These are phyloP conservation scores for Aspergillus calidoustus DNA, from an alignment of 2,329 filamentous ascomycete species.

Conservation along the genomic window DNA sequence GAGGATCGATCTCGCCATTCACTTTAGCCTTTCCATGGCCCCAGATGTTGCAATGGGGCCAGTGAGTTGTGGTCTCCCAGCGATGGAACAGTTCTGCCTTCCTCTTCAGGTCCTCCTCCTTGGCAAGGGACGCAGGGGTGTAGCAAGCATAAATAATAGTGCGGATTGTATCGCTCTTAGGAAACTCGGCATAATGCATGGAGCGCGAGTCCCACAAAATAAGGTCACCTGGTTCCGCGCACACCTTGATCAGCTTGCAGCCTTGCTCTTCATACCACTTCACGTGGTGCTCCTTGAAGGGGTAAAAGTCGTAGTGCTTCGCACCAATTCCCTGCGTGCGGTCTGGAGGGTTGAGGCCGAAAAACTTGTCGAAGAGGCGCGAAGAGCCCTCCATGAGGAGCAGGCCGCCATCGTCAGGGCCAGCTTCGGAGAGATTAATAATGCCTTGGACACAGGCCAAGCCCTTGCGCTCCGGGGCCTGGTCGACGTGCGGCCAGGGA, in stretches of 20 bases:
- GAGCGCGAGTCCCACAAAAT: constrained; percentile 28
- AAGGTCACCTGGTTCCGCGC: constrained; percentile 25
- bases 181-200: constrained; percentile 23
- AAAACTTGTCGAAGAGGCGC: constrained; percentile 22
- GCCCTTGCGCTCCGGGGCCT: constrained; percentile 17
- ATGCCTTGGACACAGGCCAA: constrained; percentile 24
- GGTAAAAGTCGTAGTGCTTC: constrained; percentile 23
- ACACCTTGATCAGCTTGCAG: constrained; percentile 25
- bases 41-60: constrained; percentile 27
- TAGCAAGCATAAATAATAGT: constrained; percentile 23
- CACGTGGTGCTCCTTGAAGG: constrained; percentile 20
- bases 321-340: constrained; percentile 14
- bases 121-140: constrained; percentile 18
- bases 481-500: constrained; percentile 20
- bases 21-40: constrained; percentile 19
- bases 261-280: constrained; percentile 24
- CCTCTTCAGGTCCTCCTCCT: constrained; percentile 7
- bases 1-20: constrained; percentile 20
- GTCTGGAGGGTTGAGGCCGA: constrained; percentile 18
- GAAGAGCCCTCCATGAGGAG: constrained; percentile 21
- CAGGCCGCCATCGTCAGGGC: constrained; percentile 26
- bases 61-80: constrained; percentile 24
- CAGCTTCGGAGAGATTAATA: constrained; percentile 22
- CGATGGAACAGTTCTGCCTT: constrained; percentile 22
- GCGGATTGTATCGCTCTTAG: constrained; percentile 21